These are phyloP conservation scores for Zoysia matrella DNA, from an alignment of 202 grass and related monocot genomes.

Conservation along the genomic window DNA sequence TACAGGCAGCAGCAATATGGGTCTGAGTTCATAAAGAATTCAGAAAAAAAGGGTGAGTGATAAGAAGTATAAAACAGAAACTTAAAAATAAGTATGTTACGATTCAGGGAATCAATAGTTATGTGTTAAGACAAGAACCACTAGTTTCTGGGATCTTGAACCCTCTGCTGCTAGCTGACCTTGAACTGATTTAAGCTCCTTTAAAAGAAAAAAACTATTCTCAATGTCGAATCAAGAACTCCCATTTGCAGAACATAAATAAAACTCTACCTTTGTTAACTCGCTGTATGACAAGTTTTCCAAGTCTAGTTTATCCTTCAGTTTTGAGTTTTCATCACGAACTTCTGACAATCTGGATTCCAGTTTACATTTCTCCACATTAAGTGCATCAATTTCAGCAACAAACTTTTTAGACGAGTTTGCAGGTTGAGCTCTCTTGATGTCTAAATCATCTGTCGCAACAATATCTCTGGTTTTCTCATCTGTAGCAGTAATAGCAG, in stretches of 20 bases:
- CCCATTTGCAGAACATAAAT: constrained; percentile 15
- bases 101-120: constrained; percentile 22
- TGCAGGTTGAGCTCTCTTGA: constrained; percentile 63
- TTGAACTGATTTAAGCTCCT: constrained; percentile 95
- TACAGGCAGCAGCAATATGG: constrained; percentile 71
- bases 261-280: constrained; percentile 73
- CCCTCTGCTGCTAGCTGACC: constrained; percentile 79
- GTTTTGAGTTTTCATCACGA: constrained; percentile 70
- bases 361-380: constrained; percentile 60
- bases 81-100: constrained; percentile 21
- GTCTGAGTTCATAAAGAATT: constrained; percentile 55
- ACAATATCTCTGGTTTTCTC: constrained; percentile 62
- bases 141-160: constrained; percentile 87
- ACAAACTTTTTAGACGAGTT: constrained; percentile 55
- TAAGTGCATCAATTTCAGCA: constrained; percentile 58
- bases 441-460: constrained; percentile 60
- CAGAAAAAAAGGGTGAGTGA: constrained; percentile 18
- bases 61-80: constrained; percentile 46
- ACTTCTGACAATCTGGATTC: constrained; percentile 68
- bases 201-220: constrained; percentile 33
- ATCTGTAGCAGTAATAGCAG: constrained; percentile 69
- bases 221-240: constrained; percentile 22
- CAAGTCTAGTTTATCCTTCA: constrained; percentile 71
- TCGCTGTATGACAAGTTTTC: constrained; percentile 66
- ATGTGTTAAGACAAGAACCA: constrained; percentile 60